These are phyloP conservation scores for Gossypium australe DNA, from an alignment of 345 rosid genomes.

Conservation along the genomic window DNA sequence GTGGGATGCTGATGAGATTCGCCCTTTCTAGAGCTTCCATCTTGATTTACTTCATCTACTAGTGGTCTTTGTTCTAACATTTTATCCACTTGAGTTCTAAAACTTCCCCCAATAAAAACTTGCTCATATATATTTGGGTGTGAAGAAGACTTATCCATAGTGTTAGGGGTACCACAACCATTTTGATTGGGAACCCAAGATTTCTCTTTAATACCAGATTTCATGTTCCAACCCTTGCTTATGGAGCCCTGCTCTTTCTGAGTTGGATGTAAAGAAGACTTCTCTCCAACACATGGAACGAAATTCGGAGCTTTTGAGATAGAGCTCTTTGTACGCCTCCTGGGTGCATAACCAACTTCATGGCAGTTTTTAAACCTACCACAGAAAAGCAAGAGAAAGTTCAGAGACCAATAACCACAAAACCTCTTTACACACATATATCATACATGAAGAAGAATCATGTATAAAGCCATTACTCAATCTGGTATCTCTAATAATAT, in stretches of 20 bases:
- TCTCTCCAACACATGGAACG: conserved; percentile 9
- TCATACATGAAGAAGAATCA: background rate
- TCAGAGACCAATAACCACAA: background rate
- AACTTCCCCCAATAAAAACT: background rate
- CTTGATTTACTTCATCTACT: background rate
- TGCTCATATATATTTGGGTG: background rate
- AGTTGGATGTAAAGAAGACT: background rate
- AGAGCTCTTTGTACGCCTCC: conserved; percentile 22
- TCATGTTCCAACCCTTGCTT: background rate
- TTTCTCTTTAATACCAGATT: background rate
- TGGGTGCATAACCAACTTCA: conserved; percentile 53
- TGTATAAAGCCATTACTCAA: background rate
- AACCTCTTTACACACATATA: background rate
- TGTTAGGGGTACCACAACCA: background rate
- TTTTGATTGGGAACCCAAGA: conserved; percentile 13
- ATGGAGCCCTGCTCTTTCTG: conserved; percentile 12
- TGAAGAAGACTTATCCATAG: background rate
- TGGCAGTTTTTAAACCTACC: conserved; percentile 56
- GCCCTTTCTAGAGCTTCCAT: background rate
- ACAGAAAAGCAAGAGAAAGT: conserved; percentile 7
- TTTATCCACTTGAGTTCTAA: background rate
- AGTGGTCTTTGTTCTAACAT: background rate
- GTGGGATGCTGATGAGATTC: background rate
- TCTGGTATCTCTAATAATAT: background rate
- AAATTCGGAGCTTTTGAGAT: conserved; percentile 1